Base-by-base conservation (phyloP, 805 yeast genomes). In the Pichia rugopelliculosa region DNA sequence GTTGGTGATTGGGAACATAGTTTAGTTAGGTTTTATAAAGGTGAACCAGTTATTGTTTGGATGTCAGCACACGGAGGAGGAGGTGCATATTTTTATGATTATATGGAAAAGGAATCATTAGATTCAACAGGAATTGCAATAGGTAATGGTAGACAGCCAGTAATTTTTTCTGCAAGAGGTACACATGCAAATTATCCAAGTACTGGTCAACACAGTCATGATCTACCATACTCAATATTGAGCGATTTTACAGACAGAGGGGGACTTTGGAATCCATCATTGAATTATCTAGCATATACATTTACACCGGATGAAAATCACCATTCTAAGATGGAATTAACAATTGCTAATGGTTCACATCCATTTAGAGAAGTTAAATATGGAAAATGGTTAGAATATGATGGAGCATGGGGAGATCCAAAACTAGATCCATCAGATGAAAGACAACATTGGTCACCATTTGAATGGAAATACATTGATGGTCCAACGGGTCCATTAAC, bases 21-120 rank as follows among this genome's bases (percentile, higher is more conserved):
- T 1, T 67, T 91, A 33, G 91, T 89, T 13, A 72, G 99, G 23
- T 91, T 87, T 61, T 78, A 81, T 58, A 75, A 83, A 3, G 96
- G 96, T 1, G 67, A 72, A 49, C 98, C 99, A 0, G 72, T 81
- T 12, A 76, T 84, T 45, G 79, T 90, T 20, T 91, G 98, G 98
- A 85, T 93, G 95, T 83, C 95, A 25, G 98, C 97, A 0, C 99
- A 91, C 65, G 96, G 97, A 2, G 97, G 98, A 12, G 99, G 99
- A 8, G 84, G 89, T 26, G 96, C 96, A 0, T 91, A 84, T 61
- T 73, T 74, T 52, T 90, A 82, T 62, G 72, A 76, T n/a, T 84
- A 87, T 22, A 65, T 90, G 46, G 96, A 88, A 60, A 56, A 62
- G 21, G 67, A 71, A 44, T 44, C 50, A 20, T 30, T 48, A 25